Evolutionary conservation across 2,329 filamentous ascomycete species (phyloP).

Genomic region (Tolypocladium inflatum): DNA sequence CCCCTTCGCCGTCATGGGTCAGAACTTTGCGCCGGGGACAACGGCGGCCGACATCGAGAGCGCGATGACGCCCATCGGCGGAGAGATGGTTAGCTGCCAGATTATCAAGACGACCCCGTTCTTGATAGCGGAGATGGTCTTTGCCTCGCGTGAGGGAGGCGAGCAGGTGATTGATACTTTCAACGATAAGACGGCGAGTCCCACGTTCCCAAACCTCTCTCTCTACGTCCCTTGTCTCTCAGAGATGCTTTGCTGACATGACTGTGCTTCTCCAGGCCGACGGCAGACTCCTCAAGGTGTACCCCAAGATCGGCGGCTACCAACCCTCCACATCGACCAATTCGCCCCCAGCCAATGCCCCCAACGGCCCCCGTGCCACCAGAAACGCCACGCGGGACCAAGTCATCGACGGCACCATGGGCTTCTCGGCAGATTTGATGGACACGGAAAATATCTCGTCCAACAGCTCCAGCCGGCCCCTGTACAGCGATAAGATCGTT

Average conservation of each 20-base stretch:
- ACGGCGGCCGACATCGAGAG: conserved; percentile 76
- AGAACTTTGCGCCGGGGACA: conserved; percentile 76
- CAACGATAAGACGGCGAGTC: conserved; percentile 64
- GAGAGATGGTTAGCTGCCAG: conserved; percentile 56
- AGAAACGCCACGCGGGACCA: conserved; percentile 21
- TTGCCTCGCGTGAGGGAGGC: conserved; percentile 61
- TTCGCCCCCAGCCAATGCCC: conserved; percentile 19
- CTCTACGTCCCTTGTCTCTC: not conserved
- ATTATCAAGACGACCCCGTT: conserved; percentile 60
- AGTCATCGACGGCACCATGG: conserved; percentile 43
- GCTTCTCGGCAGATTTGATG: conserved; percentile 43
- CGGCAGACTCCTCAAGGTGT: conserved; percentile 64
- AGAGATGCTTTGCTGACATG: not conserved
- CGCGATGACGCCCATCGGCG: conserved; percentile 68
- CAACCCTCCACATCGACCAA: conserved; percentile 16
- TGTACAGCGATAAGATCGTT: conserved; percentile 45
- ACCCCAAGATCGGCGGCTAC: conserved; percentile 48
- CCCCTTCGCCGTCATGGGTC: conserved; percentile 62
- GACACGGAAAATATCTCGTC: conserved; percentile 14
- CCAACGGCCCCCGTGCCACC: conserved; percentile 18
- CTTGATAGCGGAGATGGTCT: conserved; percentile 69
- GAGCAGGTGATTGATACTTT: conserved; percentile 68
- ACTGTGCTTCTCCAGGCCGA: conserved; percentile 47
- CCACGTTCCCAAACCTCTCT: not conserved
- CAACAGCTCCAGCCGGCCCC: conserved; percentile 23